These are phyloP conservation scores for Ceratocystis variospora DNA, from an alignment of 2,329 filamentous ascomycete species.

Conservation along the genomic window DNA sequence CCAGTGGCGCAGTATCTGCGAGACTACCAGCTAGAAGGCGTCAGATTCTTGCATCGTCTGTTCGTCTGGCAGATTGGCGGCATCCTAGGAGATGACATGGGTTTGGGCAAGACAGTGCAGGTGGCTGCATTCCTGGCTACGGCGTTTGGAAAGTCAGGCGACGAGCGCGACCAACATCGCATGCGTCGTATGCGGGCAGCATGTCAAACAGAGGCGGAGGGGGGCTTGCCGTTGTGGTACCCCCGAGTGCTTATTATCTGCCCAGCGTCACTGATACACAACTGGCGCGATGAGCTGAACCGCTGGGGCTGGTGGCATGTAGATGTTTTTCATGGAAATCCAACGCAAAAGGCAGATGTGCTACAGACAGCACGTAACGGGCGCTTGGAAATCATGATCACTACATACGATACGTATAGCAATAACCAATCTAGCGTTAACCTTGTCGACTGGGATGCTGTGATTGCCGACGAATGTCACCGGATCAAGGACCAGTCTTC, in stretches of 20 bases:
- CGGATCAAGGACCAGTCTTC: conserved; percentile 67
- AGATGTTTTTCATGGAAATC: conserved; percentile 62
- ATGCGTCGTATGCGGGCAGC: conserved; percentile 70
- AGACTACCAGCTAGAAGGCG: conserved; percentile 80
- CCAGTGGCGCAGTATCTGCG: conserved; percentile 83
- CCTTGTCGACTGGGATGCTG: conserved; percentile 78
- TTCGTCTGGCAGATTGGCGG: conserved; percentile 88
- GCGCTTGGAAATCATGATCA: conserved; percentile 78
- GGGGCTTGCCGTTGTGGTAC: conserved; percentile 2
- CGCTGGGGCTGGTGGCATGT: conserved; percentile 95
- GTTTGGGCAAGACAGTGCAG: conserved; percentile 90
- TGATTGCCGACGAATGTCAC: conserved; percentile 91
- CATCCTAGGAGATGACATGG: conserved; percentile 94
- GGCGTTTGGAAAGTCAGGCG: conserved; percentile 87
- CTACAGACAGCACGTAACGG: conserved; percentile 61
- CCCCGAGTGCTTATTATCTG: conserved; percentile 74
- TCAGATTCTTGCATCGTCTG: conserved; percentile 68
- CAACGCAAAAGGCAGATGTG: conserved; percentile 47
- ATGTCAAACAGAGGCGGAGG: not conserved
- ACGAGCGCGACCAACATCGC: conserved; percentile 69
- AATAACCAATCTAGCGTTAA: conserved; percentile 64
- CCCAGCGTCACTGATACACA: conserved; percentile 73
- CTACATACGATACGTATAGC: conserved; percentile 83
- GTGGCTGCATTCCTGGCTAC: conserved; percentile 83
- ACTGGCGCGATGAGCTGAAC: conserved; percentile 76